phyloP scores from a whole-genome alignment of 805 yeast species.

The Pichia pseudocactophila region DNA sequence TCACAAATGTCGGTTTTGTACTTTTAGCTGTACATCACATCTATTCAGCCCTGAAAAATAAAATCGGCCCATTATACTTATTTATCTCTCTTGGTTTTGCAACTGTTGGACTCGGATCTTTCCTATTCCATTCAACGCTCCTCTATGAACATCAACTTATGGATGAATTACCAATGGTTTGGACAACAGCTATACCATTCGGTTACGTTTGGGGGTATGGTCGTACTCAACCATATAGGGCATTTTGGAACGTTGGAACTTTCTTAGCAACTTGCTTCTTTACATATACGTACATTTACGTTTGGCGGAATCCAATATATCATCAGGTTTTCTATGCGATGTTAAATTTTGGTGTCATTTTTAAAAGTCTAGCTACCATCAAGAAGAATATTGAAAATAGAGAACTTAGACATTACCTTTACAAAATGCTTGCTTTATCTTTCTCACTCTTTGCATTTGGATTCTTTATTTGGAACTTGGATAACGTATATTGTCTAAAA shows the following conservation, averaged over 20 bases:
- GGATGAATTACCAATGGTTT: conserved; percentile 97
- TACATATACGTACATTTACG: conserved; percentile 59
- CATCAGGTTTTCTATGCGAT: conserved; percentile 83
- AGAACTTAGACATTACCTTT: conserved; percentile 16
- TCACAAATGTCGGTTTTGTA: conserved; percentile 49
- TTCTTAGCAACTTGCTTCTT: conserved; percentile 33
- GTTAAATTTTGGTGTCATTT: conserved; percentile 65
- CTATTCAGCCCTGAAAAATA: conserved; percentile 47
- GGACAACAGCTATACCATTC: conserved; percentile 92
- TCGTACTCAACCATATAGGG: conserved; percentile 14
- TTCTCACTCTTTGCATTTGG: conserved; percentile 53
- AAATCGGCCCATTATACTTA: conserved; percentile 61
- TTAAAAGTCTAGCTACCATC: conserved; percentile 35
- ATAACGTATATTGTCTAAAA: conserved; percentile 63
- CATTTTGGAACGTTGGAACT: conserved; percentile 23
- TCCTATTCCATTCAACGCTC: conserved; percentile 95
- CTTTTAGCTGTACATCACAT: conserved; percentile 30
- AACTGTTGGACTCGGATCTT: conserved; percentile 85
- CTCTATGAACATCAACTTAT: conserved; percentile 80
- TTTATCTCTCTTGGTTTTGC: conserved; percentile 72
- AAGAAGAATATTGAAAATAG: conserved; percentile 17
- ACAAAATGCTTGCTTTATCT: conserved; percentile 23
- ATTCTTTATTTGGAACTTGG: conserved; percentile 81
- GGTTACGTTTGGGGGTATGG: conserved; percentile 29
- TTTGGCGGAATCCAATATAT: conserved; percentile 72